Conservation (phyloP, 257 asterid species). For the Plantago major region DNA sequence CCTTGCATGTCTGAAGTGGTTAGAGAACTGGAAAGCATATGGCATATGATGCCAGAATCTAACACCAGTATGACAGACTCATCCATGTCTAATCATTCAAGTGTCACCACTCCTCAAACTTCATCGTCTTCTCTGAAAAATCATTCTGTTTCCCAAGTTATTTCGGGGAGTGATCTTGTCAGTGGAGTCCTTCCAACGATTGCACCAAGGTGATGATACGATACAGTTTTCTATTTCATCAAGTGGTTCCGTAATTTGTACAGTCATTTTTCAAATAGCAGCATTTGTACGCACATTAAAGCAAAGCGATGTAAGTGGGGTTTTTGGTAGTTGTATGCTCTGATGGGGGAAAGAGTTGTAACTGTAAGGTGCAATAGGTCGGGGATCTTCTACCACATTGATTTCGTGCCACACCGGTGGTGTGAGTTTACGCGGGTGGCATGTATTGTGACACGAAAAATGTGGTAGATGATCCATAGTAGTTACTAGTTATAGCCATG, state of each 20-base stretch:
- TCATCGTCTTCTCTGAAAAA: conserved; percentile 33
- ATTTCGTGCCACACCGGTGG: no score
- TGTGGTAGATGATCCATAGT: no score
- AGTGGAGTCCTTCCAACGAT: conserved; percentile 55
- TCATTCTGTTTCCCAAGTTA: conserved; percentile 41
- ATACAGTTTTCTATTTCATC: neutral
- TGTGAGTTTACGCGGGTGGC: no score
- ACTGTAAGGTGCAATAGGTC: no score
- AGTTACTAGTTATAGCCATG: no score
- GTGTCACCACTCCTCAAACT: conserved; percentile 30
- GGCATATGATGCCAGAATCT: conserved; percentile 58
- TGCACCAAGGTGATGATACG: conserved; percentile 47
- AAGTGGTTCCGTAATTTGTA: conserved; percentile 8
- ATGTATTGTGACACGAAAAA: no score
- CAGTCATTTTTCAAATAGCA: conserved; percentile 13
- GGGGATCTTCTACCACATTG: no score
- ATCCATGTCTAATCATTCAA: conserved; percentile 21
- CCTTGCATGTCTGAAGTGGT: conserved; percentile 70
- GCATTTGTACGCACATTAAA: conserved; percentile 19
- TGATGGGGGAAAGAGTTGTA: no score
- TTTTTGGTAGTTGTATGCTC: neutral
- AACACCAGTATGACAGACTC: conserved; percentile 36
- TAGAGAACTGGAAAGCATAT: conserved; percentile 60
- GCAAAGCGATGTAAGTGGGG: neutral
- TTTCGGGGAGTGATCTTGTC: conserved; percentile 62